These are phyloP conservation scores for Puya raimondii DNA, from an alignment of 176 grass and related monocot species.

Conservation along the genomic window DNA sequence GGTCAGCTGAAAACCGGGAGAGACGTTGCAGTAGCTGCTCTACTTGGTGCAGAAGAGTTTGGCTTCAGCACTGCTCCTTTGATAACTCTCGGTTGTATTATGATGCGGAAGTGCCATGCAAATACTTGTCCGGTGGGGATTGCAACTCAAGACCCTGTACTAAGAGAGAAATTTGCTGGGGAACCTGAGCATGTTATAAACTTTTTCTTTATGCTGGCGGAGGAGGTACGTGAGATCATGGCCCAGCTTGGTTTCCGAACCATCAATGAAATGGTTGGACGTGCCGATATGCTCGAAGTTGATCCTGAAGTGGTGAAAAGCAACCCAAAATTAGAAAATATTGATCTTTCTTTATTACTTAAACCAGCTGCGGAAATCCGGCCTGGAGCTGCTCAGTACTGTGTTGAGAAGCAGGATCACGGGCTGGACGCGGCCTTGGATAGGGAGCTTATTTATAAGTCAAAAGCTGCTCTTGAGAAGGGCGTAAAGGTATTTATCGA, in stretches of 20 bases:
- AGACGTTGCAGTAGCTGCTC: constrained; percentile 91
- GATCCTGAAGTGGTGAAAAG: constrained; percentile 76
- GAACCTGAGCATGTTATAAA: constrained; percentile 99
- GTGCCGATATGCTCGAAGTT: constrained; percentile 89
- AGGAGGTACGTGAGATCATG: constrained; percentile 97
- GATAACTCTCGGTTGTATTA: constrained; percentile 96
- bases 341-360: constrained; percentile 81
- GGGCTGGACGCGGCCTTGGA: constrained; percentile 81
- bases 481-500: constrained; percentile 66
- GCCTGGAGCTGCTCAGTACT: constrained; percentile 65
- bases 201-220: constrained; percentile 99
- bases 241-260: constrained; percentile 61
- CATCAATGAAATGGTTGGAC: constrained; percentile 90
- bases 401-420: constrained; percentile 93
- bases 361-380: constrained; percentile 81
- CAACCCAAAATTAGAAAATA: constrained; percentile 93
- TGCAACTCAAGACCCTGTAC: constrained; percentile 94
- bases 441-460: constrained; percentile 61
- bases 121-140: constrained; percentile 98
- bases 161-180: constrained; percentile 91
- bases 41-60: constrained; percentile 98
- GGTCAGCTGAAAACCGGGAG: constrained; percentile 96
- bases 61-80: constrained; percentile 97
- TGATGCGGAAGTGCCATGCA: constrained; percentile 97
- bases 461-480: constrained; percentile 58